Evolutionary conservation across 2,329 filamentous ascomycete genomes (phyloP).

Genomic region (Aspergillus piperis): DNA sequence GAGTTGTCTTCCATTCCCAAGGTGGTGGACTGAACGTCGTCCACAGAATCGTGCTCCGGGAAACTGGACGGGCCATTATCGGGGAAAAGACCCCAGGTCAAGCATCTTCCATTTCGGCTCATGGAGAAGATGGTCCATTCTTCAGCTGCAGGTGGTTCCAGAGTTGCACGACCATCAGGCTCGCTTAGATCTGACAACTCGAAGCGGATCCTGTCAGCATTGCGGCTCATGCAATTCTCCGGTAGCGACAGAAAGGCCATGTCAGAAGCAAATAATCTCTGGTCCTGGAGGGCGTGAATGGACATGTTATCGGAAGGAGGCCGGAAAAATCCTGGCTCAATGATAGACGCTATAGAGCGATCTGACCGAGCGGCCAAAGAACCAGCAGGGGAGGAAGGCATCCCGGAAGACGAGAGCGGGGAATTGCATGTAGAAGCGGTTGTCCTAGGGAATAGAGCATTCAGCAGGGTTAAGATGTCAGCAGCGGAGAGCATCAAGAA

Average conservation of each 20-base stretch:
- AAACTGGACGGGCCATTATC: constrained; percentile 66
- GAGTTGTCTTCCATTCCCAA: constrained; percentile 74
- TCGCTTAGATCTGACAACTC: constrained; percentile 43
- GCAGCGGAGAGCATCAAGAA: constrained; percentile 78
- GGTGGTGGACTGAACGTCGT: constrained; percentile 36
- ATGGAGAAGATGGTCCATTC: constrained; percentile 82
- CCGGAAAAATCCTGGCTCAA: constrained; percentile 38
- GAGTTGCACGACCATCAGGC: constrained; percentile 52
- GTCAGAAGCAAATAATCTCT: constrained; percentile 35
- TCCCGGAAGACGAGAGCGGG: constrained; percentile 28
- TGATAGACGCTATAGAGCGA: constrained; percentile 18
- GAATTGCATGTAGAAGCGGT: constrained; percentile 30
- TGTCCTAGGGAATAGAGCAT: constrained; percentile 71
- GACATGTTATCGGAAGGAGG: constrained; percentile 30
- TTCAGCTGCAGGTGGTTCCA: constrained; percentile 77
- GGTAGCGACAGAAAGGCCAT: constrained; percentile 29
- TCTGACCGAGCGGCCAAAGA: constrained; percentile 24
- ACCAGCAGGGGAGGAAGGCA: constrained; percentile 25
- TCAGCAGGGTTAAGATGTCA: constrained; percentile 77
- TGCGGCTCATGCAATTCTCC: constrained; percentile 32
- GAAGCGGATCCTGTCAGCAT: constrained; percentile 44
- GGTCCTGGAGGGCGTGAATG: constrained; percentile 26
- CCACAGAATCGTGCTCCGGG: constrained; percentile 58
- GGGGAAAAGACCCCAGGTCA: constrained; percentile 66
- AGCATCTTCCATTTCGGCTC: constrained; percentile 67